These are phyloP conservation scores for Solanum sejunctum DNA, from an alignment of 257 asterid species.

Conservation along the genomic window DNA sequence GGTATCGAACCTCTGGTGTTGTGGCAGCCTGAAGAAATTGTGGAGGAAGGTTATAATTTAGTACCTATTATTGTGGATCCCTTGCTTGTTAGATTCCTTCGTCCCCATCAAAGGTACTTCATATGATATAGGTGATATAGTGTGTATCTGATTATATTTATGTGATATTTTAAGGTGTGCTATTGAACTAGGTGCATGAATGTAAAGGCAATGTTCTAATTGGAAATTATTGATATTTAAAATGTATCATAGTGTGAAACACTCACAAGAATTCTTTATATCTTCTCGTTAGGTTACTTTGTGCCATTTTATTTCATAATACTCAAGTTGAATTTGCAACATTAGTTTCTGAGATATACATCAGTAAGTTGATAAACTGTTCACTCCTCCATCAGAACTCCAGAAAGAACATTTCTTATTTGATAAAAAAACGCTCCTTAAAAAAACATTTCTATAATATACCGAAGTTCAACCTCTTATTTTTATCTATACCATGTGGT, in stretches of 20 bases:
- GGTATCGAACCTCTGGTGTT: slow-evolving; percentile 81
- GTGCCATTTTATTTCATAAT: neutral
- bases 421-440: neutral
- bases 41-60: slow-evolving; percentile 17
- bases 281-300: neutral
- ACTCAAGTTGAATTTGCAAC: neutral
- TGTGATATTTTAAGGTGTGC: neutral
- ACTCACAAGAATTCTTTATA: neutral
- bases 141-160: neutral
- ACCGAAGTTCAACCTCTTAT: neutral
- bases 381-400: neutral
- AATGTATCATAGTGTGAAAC: neutral
- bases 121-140: neutral
- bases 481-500: neutral
- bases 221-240: neutral
- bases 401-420: neutral
- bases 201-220: neutral
- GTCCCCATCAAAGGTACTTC: slow-evolving; percentile 90
- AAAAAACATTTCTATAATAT: neutral
- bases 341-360: neutral
- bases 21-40: slow-evolving; percentile 70
- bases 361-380: neutral
- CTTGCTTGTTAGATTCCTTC: slow-evolving; percentile 81
- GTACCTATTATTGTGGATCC: slow-evolving; percentile 54
- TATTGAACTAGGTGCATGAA: neutral